Evolutionary conservation across 2,329 filamentous ascomycete genomes (phyloP), one percentile per base, ranked within the genome.

Genomic region (Peltaster fructicola): DNA sequence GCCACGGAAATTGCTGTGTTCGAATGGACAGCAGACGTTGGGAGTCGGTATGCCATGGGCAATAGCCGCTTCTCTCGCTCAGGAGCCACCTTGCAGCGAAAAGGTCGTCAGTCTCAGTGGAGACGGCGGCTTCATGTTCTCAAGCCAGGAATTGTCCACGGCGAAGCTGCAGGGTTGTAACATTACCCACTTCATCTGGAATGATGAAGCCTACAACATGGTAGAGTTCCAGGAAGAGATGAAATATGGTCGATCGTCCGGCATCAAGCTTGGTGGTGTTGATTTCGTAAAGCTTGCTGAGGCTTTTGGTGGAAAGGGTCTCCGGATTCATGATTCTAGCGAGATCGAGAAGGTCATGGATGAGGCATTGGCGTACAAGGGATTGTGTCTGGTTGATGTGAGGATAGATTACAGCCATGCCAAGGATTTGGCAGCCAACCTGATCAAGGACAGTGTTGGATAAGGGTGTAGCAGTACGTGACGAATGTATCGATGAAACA

Each of bases 161-260:
- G 57, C 57, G 4, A 55, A 61, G 9, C 48, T 51, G 33, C 55
- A 60, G 23, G 45, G 48, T 6, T 61, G 56, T 39, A 50, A 61
- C 29, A 58, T 61, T 35, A 59, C 57, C 10, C 57, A 61, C 34
- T 60, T 61, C 31, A 47, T 61, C 33, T 60, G 56, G 56, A 61
- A 61, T 36, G 57, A 61, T 32, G 52, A 52, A 21, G 50, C 49
- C 15, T 61, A 55, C 40, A 61, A 61, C 36, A 61, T 61, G 57
- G 55, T 61, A 4, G 52, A 60, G 41, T 61, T 61, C 36, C 57
- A 61, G 33, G 57, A 61, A 40, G 54, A 57, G 29, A 50, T 56
- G 40, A 61, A 61, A 40, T 61, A 61, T 35, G 56, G 56, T 3
- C 46, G 57, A 14, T 51, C 44, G 14, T 45, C 45, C 6, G 57